Evolutionary conservation across 2,329 filamentous ascomycete species (phyloP), one percentile per base, ranked within the genome.

Genomic region (Colletotrichum echinochloae): DNA sequence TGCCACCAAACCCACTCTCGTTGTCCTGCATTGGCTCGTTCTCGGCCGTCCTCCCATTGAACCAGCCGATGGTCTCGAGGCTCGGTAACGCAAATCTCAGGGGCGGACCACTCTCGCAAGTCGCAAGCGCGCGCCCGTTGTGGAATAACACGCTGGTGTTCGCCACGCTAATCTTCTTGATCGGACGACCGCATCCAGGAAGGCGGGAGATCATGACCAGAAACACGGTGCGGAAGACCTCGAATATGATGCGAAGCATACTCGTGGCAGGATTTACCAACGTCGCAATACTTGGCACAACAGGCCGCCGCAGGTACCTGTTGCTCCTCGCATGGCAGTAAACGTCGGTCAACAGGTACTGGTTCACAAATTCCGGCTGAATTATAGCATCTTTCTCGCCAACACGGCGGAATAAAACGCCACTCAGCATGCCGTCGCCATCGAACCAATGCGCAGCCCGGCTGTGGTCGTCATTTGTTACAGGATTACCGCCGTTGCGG

Each of bases 391-490:
- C 35, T 39, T 71, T 71, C 7, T 80, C 78, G 3, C 79, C 79
- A 2, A 35, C 62, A 9, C 82, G 82, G 35, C 81, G 81, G 76
- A 92, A 93, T 23, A 83, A 83, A 0, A 93, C 90, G 1, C 91
- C 91, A 37, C 88, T 88, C 14, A 93, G 86, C 91, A 93, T 93
- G 5, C 91, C 91, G 76, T 93, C 91, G 39, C 91, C 91, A 74
- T 93, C 91, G 72, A 93, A 93, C 90, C 90, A 93, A 76, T 93
- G 91, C 11, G 89, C 86, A 76, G 91, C 89, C 72, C 89, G 84
- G 48, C 85, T 86, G 3, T 88, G 77, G 64, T 91, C 87, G 28
- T 87, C 82, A 68, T 92, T 90, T 35, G 85, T 85, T 9, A 91
- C 82, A 7, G 91, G 90, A 74, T 93, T 93, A 35, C 88, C 89